phyloP scores from a whole-genome alignment of 192 early-diverging fungal species.

The Phlyctochytrium planicorne region DNA sequence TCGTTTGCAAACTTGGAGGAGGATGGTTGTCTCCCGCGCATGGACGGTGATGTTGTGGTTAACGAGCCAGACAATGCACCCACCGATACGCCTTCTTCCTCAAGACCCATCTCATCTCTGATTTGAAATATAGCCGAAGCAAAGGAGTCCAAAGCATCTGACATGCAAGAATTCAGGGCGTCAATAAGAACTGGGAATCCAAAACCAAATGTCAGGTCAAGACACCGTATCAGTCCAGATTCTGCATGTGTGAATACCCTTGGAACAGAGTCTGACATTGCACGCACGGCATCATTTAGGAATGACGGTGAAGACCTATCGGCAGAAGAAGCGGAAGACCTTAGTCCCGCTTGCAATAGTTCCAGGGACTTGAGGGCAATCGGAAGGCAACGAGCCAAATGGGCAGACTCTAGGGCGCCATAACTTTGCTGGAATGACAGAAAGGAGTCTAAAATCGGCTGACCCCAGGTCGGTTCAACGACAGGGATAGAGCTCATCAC shows the following conservation, averaged over 20 bases:
- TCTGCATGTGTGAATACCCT: slow-evolving; percentile 43
- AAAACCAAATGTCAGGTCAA: slow-evolving; percentile 63
- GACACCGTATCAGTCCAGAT: slow-evolving; percentile 47
- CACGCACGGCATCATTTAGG: slow-evolving; percentile 40
- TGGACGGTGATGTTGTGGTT: neutral
- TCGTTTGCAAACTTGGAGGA: slow-evolving; percentile 19
- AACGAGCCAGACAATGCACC: neutral
- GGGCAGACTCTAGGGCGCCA: slow-evolving; percentile 50
- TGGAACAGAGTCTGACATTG: slow-evolving; percentile 50
- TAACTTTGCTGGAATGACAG: slow-evolving; percentile 61
- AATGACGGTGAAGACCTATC: slow-evolving; percentile 15
- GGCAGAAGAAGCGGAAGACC: too few relatives aligned
- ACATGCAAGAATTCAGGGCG: slow-evolving; percentile 54
- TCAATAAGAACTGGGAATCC: slow-evolving; percentile 53
- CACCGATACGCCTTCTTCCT: slow-evolving; percentile 15
- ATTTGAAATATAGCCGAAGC: slow-evolving; percentile 38
- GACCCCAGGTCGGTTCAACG: slow-evolving; percentile 52
- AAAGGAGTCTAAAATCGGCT: slow-evolving; percentile 65
- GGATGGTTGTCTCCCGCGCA: neutral
- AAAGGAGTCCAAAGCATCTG: slow-evolving; percentile 42
- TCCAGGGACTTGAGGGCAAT: slow-evolving; percentile 8
- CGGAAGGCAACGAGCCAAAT: slow-evolving; percentile 27
- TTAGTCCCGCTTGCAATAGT: too few relatives aligned
- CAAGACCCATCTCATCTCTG: slow-evolving; percentile 38
- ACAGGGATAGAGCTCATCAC: too few relatives aligned